Evolutionary conservation across 371 early-diverging fungal species (phyloP), one percentile per base, ranked within the genome.

Genomic region (Encephalitozoon hellem): DNA sequence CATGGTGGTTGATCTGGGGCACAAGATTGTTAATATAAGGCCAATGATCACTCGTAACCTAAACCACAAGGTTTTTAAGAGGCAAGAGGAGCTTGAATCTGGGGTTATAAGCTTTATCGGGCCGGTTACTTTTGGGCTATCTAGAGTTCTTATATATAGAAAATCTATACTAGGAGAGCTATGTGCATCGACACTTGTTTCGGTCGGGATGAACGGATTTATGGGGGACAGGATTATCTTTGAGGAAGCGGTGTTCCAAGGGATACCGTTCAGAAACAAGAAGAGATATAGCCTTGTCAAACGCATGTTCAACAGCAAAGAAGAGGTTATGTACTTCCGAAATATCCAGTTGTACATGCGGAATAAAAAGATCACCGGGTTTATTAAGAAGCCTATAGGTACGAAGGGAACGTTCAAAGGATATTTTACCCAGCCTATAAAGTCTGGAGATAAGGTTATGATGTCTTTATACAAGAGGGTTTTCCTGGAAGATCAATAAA

Each of bases 341-440:
- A 77, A 80, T 47, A 73, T 83, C 1, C 59, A 63, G 68, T 43
- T 85, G 6, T 70, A 79, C 38, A 66, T 79, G 9, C 68, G 68
- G 52, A 67, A 69, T 11, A 51, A 65, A 15, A 82, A 76, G 39
- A 39, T 32, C 1, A 75, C 75, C 34, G 85, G 85, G 21, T 77
- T 67, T 54, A 82, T 85, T 15, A 84, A 80, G 49, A 74, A 75
- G 72, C 73, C 85, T 15, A 63, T 85, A 42, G 85, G 85, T 6
- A 74, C 77, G 47, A 66, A 82, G 9, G 85, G 85, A 26, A 43
- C 72, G 1, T 84, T 85, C 74, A 85, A 84, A 55, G 82, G 81
- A 32, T 81, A 83, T 72, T 85, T 85, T 74, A 51, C 47, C 26
- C 70, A 71, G 6, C 81, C 83, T 25, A 49, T 85, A n/a, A 80